Base-by-base conservation (phyloP, 2,329 filamentous ascomycete genomes). In the Cadophora gregata region DNA sequence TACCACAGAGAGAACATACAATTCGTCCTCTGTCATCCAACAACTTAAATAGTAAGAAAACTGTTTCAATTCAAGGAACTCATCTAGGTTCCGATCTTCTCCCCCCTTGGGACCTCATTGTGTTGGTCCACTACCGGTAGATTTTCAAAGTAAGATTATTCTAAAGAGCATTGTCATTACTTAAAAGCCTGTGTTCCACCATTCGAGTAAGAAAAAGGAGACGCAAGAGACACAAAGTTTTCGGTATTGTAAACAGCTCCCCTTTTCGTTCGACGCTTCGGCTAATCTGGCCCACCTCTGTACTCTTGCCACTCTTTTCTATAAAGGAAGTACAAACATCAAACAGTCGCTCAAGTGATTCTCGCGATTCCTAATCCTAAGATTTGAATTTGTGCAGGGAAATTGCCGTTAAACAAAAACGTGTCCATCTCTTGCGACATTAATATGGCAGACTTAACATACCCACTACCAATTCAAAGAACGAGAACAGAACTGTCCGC, bases 381-480 rank as follows among this genome's bases (percentile, higher is more conserved):
- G 50, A 53, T 6, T 62, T 25, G n/a, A 62, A 51, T 59, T 45
- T 38, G 66, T 1, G 82, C 65, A 62, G 79, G 79, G 12, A 78
- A 66, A n/a, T 69, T 74, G 51, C 77, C 69, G 50, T 76, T 75
- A 10, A 81, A 50, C 14, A 81, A 66, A 65, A 78, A 81, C 2
- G 67, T 64, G 64, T 76, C 75, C 29, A 78, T 76, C 1, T 74
- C 70, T 16, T 67, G 62, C 14, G 76, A 69, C 4, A 79, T 77
- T 74, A 1, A 79, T 79, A 31, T 70, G 69, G 10, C 73, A 61
- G 7, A 71, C 60, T 50, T 77, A 78, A 62, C 78, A 63, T 82
- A 80, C 0, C 80, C 80, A 53, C 75, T 72, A 2, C 80, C 81
- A 42, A 79, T 75, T 19, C 81, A 73, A 12, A 77, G 77, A n/a